Evolutionary conservation across 2,329 filamentous ascomycete genomes (phyloP).

Genomic region (Coniosporium tulheliwenetii): DNA sequence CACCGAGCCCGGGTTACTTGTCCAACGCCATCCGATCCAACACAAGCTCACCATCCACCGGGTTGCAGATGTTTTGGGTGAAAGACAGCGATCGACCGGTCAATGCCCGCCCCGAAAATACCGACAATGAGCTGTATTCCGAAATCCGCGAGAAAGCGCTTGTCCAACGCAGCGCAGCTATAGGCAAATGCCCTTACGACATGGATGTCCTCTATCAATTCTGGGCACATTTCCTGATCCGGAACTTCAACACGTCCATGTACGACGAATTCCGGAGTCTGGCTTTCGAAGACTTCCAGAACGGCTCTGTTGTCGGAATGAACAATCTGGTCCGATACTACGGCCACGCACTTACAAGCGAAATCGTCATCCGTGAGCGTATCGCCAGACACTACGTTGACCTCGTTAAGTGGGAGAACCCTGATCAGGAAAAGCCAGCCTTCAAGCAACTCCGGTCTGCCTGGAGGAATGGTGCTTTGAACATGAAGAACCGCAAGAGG

Average conservation of each 20-base stretch:
- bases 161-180: slow-evolving; percentile 28
- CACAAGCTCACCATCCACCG: not conserved
- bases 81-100: slow-evolving; percentile 31
- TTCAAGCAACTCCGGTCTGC: slow-evolving; percentile 36
- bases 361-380: slow-evolving; percentile 33
- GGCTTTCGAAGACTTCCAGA: slow-evolving; percentile 48
- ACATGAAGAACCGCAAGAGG: slow-evolving; percentile 41
- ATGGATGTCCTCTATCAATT: slow-evolving; percentile 58
- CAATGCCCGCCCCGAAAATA: slow-evolving; percentile 25
- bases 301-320: slow-evolving; percentile 39
- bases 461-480: slow-evolving; percentile 38
- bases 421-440: slow-evolving; percentile 23
- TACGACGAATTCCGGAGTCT: slow-evolving; percentile 57
- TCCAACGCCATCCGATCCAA: not conserved
- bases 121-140: slow-evolving; percentile 32
- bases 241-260: slow-evolving; percentile 60
- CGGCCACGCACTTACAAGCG: slow-evolving; percentile 37
- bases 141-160: slow-evolving; percentile 33
- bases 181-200: slow-evolving; percentile 34
- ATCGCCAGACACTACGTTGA: slow-evolving; percentile 40
- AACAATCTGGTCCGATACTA: slow-evolving; percentile 52
- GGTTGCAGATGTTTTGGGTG: slow-evolving; percentile 28
- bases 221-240: slow-evolving; percentile 57
- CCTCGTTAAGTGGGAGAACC: slow-evolving; percentile 33
- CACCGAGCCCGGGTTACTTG: not conserved